phyloP scores from a whole-genome alignment of 441 rosid species.

The Populus trichocarpa region DNA sequence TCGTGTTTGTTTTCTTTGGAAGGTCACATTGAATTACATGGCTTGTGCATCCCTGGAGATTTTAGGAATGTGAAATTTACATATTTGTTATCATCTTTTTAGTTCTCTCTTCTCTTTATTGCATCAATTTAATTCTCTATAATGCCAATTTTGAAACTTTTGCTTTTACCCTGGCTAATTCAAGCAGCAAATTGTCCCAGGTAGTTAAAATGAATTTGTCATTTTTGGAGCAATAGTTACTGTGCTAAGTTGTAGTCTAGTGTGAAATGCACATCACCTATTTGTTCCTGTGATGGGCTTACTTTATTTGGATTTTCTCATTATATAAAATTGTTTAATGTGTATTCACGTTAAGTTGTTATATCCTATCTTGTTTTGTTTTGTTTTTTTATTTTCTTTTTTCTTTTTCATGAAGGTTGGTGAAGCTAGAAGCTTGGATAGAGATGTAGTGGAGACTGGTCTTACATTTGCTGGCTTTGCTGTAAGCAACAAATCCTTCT shows the following conservation, averaged over 20 bases:
- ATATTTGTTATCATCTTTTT: background rate
- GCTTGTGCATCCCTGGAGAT: background rate
- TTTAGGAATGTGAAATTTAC: background rate
- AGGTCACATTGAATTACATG: background rate
- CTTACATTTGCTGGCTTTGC: slow-evolving; percentile 99
- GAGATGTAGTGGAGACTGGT: slow-evolving; percentile 85
- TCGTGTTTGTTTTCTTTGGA: background rate
- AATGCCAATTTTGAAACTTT: background rate
- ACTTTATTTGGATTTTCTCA: background rate
- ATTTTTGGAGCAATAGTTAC: background rate
- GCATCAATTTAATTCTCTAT: background rate
- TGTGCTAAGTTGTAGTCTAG: no score
- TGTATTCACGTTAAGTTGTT: background rate
- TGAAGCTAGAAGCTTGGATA: slow-evolving; percentile 95
- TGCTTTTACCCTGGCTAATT: background rate
- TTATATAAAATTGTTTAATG: no score
- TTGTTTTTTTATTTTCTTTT: background rate
- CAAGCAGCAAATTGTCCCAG: background rate
- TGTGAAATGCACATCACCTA: background rate
- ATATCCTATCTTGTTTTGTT: background rate
- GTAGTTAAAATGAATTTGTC: background rate
- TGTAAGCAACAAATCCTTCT: slow-evolving; percentile 36
- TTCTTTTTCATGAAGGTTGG: slow-evolving; percentile 59
- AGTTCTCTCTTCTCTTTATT: background rate
- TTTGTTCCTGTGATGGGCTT: background rate